Evolutionary conservation across 2,329 filamentous ascomycete species (phyloP).

Genomic region (Fusarium caatingaense): DNA sequence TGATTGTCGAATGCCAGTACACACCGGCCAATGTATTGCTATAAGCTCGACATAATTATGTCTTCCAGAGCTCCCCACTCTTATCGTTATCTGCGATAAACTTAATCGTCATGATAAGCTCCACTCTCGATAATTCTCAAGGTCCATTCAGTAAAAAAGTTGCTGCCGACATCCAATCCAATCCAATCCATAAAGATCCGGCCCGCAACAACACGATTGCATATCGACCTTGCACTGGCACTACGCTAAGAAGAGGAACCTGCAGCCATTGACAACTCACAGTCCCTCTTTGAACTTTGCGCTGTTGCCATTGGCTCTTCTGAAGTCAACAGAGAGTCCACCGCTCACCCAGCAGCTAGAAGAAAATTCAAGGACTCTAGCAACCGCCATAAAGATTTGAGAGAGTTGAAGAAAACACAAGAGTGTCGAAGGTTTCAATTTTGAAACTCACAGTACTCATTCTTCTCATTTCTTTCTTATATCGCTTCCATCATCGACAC

Average conservation of each 20-base stretch:
- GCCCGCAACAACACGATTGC: slow-evolving; percentile 39
- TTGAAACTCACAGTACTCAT: not conserved
- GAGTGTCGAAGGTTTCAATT: slow-evolving; percentile 3
- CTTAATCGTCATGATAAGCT: slow-evolving; percentile 25
- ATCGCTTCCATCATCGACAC: not conserved
- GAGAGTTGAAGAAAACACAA: slow-evolving; percentile 29
- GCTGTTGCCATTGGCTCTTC: slow-evolving; percentile 18
- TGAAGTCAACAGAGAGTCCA: slow-evolving; percentile 29
- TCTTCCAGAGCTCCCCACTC: slow-evolving; percentile 23
- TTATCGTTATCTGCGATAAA: slow-evolving; percentile 31
- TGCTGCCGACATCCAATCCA: slow-evolving; percentile 31
- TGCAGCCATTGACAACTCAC: slow-evolving; percentile 40
- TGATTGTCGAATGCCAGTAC: rapidly evolving
- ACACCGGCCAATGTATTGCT: not conserved
- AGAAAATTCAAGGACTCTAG: slow-evolving; percentile 38
- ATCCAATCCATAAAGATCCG: slow-evolving; percentile 32
- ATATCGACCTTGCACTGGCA: slow-evolving; percentile 38
- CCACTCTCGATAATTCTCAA: slow-evolving; percentile 41
- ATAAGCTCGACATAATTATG: slow-evolving; percentile 31
- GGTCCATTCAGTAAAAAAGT: slow-evolving; percentile 46
- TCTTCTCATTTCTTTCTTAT: slow-evolving; percentile 2
- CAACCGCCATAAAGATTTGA: slow-evolving; percentile 38
- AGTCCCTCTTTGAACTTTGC: slow-evolving; percentile 17
- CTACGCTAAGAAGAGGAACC: slow-evolving; percentile 32
- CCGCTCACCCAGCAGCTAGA: slow-evolving; percentile 27